These are phyloP conservation scores for Hapsidospora chrysogenum DNA, from an alignment of 495 filamentous ascomycete species.

Conservation along the genomic window DNA sequence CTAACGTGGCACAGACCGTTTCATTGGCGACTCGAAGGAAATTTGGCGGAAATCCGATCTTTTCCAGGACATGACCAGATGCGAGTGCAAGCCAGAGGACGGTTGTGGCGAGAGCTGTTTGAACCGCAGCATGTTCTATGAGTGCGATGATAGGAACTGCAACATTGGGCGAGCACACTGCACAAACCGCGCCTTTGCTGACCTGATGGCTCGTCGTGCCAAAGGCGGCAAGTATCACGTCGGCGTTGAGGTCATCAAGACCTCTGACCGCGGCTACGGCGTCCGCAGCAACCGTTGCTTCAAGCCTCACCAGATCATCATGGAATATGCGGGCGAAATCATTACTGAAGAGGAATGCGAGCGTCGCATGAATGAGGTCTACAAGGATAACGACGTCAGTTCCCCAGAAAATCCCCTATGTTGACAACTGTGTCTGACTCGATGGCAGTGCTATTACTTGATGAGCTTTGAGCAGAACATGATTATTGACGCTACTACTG, in stretches of 20 bases:
- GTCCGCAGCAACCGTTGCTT: conserved; percentile 82
- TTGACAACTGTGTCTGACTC: not conserved
- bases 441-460: conserved; percentile 71
- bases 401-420: not conserved
- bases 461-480: conserved; percentile 98
- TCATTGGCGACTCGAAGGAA: conserved; percentile 74
- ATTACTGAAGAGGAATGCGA: conserved; percentile 90
- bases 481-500: conserved; percentile 94
- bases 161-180: conserved; percentile 51
- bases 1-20: conserved; percentile 48
- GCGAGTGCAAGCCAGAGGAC: conserved; percentile 58
- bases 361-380: conserved; percentile 75
- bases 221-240: conserved; percentile 69
- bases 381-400: conserved; percentile 78
- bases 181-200: conserved; percentile 73
- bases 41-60: conserved; percentile 69
- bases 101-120: conserved; percentile 83
- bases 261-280: conserved; percentile 72
- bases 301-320: conserved; percentile 81
- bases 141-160: conserved; percentile 87
- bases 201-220: conserved; percentile 59
- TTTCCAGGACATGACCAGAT: conserved; percentile 56
- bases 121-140: conserved; percentile 92
- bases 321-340: conserved; percentile 95
- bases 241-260: conserved; percentile 90